Percentiles rank a stretch among this genome's conserved stretches.
These are phyloP conservation scores for Fusarium ambrosium DNA, from an alignment of 2,329 filamentous ascomycete genomes.

Conservation along the genomic window DNA sequence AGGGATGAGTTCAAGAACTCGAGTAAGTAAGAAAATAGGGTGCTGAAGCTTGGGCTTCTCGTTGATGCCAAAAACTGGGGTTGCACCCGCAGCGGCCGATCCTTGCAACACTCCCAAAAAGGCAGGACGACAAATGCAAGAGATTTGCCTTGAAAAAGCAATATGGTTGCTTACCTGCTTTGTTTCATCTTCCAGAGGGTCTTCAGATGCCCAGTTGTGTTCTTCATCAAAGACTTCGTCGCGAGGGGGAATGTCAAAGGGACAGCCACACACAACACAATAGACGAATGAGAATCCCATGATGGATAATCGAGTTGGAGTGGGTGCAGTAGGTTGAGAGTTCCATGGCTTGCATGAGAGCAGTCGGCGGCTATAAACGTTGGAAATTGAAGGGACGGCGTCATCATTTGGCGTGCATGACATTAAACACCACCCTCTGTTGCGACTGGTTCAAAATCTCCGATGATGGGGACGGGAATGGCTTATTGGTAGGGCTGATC, in stretches of 20 bases:
- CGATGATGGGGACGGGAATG: neutral
- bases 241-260: constrained; percentile 15
- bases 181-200: constrained; percentile 10
- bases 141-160: neutral
- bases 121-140: neutral
- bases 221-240: neutral
- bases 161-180: constrained; percentile 9
- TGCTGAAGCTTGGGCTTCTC: neutral
- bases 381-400: constrained; percentile 6
- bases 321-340: neutral
- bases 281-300: constrained; percentile 4
- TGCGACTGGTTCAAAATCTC: neutral
- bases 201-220: neutral
- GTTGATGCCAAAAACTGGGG: neutral
- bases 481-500: neutral
- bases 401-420: neutral
- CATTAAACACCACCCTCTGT: neutral
- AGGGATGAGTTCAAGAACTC: neutral
- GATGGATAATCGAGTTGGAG: neutral
- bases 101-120: neutral
- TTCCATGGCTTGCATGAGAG: neutral
- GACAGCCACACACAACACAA: constrained; percentile 18
- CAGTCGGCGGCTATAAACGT: neutral
- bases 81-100: constrained; percentile 7
- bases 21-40: neutral